phyloP scores from a whole-genome alignment of 1,284 basidiomycete species.

The Gomphus bonarii region DNA sequence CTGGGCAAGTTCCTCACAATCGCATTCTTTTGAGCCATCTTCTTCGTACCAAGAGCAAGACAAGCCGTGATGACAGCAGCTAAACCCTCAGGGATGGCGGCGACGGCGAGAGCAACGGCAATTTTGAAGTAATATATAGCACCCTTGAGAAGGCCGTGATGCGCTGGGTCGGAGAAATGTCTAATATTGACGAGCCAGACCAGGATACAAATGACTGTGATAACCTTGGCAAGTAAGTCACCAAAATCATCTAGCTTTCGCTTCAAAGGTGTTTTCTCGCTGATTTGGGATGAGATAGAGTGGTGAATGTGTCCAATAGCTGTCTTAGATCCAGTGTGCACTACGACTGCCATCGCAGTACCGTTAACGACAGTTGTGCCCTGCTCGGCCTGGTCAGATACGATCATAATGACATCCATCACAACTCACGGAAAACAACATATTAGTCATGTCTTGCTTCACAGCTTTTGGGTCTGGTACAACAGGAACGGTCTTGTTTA shows the following conservation, averaged over 20 bases:
- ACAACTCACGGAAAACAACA: constrained; percentile 73
- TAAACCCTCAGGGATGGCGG: constrained; percentile 92
- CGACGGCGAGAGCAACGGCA: constrained; percentile 91
- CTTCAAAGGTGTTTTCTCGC: constrained; percentile 91
- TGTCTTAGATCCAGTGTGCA: constrained; percentile 75
- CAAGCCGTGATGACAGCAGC: constrained; percentile 97
- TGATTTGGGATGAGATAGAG: constrained; percentile 82
- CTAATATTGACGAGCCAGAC: constrained; percentile 94
- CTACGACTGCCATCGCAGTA: constrained; percentile 74
- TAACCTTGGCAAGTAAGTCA: constrained; percentile 92
- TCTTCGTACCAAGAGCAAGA: constrained; percentile 89
- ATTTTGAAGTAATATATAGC: constrained; percentile 98
- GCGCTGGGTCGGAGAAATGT: constrained; percentile 88
- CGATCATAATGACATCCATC: neutral
- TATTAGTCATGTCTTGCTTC: constrained; percentile 94
- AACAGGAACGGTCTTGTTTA: constrained; percentile 63
- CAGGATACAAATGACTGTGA: constrained; percentile 87
- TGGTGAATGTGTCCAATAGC: constrained; percentile 94
- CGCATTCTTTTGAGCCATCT: constrained; percentile 96
- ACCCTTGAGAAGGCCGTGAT: constrained; percentile 82
- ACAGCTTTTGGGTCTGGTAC: constrained; percentile 71
- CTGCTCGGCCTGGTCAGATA: constrained; percentile 25
- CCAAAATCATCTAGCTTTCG: constrained; percentile 95
- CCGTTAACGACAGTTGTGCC: constrained; percentile 94
- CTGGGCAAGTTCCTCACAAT: constrained; percentile 94